Percentiles rank a stretch among this genome's conserved stretches.
Evolutionary conservation across 768 basidiomycete species (phyloP).

Genomic region (Pulveroboletus sp.): DNA sequence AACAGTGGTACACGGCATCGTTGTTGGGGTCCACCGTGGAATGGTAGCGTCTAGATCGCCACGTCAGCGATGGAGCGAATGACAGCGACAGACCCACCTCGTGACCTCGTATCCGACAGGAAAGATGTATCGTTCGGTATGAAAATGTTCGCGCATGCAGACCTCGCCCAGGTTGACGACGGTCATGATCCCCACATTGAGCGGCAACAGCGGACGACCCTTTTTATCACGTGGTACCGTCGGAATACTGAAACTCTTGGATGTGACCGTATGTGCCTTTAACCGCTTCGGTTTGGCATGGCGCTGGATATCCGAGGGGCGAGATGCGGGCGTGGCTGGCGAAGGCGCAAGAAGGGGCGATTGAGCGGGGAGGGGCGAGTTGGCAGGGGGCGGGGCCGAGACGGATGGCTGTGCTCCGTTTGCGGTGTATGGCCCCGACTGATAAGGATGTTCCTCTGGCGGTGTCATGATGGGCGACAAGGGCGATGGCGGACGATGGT

Average conservation of each 20-base stretch:
- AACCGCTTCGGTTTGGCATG: slow-evolving; percentile 71
- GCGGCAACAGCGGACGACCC: slow-evolving; percentile 68
- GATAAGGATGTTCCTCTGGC: slow-evolving; percentile 32
- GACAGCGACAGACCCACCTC: slow-evolving; percentile 44
- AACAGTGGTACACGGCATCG: slow-evolving; percentile 79
- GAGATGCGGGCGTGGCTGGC: slow-evolving; percentile 18
- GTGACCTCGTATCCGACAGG: slow-evolving; percentile 85
- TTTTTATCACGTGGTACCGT: slow-evolving; percentile 73
- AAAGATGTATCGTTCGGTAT: slow-evolving; percentile 86
- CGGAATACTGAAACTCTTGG: slow-evolving; percentile 75
- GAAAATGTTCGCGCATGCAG: slow-evolving; percentile 81
- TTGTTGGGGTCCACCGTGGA: slow-evolving; percentile 66
- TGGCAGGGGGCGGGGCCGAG: slow-evolving; percentile 13
- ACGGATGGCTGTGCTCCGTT: slow-evolving; percentile 22
- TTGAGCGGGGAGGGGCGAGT: slow-evolving; percentile 21
- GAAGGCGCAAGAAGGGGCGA: slow-evolving; percentile 19
- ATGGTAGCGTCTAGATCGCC: slow-evolving; percentile 59
- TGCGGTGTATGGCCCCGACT: slow-evolving; percentile 19
- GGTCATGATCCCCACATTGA: slow-evolving; percentile 87
- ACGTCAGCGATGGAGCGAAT: slow-evolving; percentile 1
- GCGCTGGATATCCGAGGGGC: slow-evolving; percentile 32
- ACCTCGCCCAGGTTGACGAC: slow-evolving; percentile 72
- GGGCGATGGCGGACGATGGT: slow-evolving; percentile 26
- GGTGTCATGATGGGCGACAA: slow-evolving; percentile 35
- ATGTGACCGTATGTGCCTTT: slow-evolving; percentile 78